Evolutionary conservation across 139 green algal genomes (phyloP), one percentile per base, ranked within the genome.

Genomic region (Haematococcus lacustris): DNA sequence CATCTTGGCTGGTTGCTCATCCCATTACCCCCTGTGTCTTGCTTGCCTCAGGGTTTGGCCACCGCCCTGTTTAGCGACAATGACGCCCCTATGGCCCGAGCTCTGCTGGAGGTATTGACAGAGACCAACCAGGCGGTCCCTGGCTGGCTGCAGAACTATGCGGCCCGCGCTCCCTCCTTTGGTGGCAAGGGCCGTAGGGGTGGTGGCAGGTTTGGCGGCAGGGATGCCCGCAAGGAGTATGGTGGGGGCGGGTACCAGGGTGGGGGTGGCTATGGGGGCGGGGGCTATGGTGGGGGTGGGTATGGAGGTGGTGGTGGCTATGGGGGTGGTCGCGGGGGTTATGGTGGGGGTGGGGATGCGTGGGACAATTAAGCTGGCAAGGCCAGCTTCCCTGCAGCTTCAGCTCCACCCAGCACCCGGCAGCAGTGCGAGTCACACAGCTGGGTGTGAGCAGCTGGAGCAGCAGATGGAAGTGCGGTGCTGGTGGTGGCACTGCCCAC

Each of bases 111-210:
- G 78, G 78, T 96, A 38, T 80, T 89, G 51, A 66, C 81, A 21
- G 94, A 98, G 87, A 96, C 92, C 35, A 96, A 96, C 74, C 94
- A 98, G 89, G 88, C 96, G 76, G 92, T 98, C 64, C 94, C 94
- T 33, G 68, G 79, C 43, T 98, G 92, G 91, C 85, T 98, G 74
- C 78, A 84, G 61, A 90, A 87, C 77, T 93, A 94, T 35, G 88
- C 91, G 3, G 50, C 78, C 9, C 80, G 87, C 64, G 71, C 79
- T 6, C 68, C 73, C 4, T 69, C 70, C 32, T 93, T 87, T 62
- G 89, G 91, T 70, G 75, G 73, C 61, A 90, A 90, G 78, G 51
- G 61, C 43, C 69, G 81, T 66, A 69, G 89, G 60, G 75, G 84
- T 6, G 78, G 88, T 34, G 83, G 83, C 70, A 80, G 86, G 73